A percentile compares a stretch with the other conserved stretches of the same genome.
Conservation (phyloP, 352 stramenopile species). For the Hyaloperonospora arabidopsidis region DNA sequence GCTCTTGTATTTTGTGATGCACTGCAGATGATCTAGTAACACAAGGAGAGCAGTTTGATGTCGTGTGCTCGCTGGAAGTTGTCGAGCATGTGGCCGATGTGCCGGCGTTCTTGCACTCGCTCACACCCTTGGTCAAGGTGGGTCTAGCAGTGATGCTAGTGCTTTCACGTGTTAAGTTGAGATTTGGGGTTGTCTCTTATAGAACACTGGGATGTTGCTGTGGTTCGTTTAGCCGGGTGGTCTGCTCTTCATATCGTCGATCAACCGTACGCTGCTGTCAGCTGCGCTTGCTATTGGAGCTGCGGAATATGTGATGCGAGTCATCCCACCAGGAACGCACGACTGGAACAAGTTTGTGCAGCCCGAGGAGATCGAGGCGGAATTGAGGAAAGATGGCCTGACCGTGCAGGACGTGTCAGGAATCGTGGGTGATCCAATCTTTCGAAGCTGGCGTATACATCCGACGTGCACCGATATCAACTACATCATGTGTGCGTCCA, state of each 20-base stretch:
- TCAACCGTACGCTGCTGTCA: conserved; percentile 71
- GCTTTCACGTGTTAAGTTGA: background rate
- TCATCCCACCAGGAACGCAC: conserved; percentile 74
- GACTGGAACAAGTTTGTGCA: conserved; percentile 83
- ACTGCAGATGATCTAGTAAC: conserved; percentile 59
- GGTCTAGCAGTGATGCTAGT: background rate
- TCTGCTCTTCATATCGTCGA: conserved; percentile 77
- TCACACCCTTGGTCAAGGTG: conserved; percentile 78
- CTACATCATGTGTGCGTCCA: conserved; percentile 77
- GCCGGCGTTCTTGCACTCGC: conserved; percentile 55
- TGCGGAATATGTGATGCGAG: conserved; percentile 65
- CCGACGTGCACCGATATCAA: conserved; percentile 70
- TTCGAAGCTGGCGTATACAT: conserved; percentile 65
- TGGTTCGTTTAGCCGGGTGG: conserved; percentile 44
- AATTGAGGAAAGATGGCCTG: conserved; percentile 54
- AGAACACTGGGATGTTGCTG: background rate
- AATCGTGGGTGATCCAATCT: conserved; percentile 71
- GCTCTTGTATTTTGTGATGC: conserved; percentile 7
- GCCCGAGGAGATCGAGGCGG: conserved; percentile 49
- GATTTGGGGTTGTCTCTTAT: too few species aligned
- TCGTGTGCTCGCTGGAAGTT: conserved; percentile 83
- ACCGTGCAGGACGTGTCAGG: conserved; percentile 62
- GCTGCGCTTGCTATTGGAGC: conserved; percentile 60
- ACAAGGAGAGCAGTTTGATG: conserved; percentile 63
- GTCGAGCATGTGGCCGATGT: conserved; percentile 78